Evolutionary conservation across 2,329 filamentous ascomycete species (phyloP).

Genomic region (Clonostachys rosea): DNA sequence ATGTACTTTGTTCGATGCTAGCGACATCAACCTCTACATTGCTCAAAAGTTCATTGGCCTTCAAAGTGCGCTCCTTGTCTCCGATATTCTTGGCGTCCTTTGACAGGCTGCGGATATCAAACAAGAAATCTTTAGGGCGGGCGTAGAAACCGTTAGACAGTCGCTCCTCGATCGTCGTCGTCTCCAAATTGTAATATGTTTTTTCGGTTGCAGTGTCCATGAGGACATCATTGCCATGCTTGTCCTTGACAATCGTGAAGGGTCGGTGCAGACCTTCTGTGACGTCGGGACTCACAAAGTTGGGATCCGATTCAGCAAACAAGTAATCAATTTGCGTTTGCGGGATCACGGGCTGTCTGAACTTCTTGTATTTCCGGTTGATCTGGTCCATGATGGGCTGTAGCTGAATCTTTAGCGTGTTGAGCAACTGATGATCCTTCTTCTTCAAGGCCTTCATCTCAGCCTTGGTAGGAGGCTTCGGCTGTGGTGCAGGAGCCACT

Average conservation of each 20-base stretch:
- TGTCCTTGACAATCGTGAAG: conserved; percentile 76
- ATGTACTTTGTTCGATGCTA: conserved; percentile 65
- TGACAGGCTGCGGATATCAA: conserved; percentile 78
- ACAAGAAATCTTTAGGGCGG: conserved; percentile 81
- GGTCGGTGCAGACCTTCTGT: conserved; percentile 57
- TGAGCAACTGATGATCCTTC: conserved; percentile 77
- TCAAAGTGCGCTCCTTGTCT: conserved; percentile 78
- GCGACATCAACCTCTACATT: conserved; percentile 94
- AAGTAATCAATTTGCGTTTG: conserved; percentile 73
- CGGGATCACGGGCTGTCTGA: conserved; percentile 75
- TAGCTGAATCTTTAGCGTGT: conserved; percentile 81
- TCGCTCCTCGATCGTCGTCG: conserved; percentile 90
- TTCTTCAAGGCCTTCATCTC: conserved; percentile 78
- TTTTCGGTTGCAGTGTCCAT: conserved; percentile 72
- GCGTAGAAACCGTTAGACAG: conserved; percentile 96
- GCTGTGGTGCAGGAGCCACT: conserved; percentile 68
- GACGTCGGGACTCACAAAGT: conserved; percentile 57
- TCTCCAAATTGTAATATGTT: conserved; percentile 93
- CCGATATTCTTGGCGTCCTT: conserved; percentile 79
- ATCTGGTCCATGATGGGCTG: conserved; percentile 98
- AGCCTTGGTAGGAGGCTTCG: conserved; percentile 65
- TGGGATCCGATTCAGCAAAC: conserved; percentile 77
- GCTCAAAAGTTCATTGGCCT: conserved; percentile 84
- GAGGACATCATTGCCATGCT: conserved; percentile 72
- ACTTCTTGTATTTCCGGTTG: conserved; percentile 83